Base-by-base conservation (phyloP, 2,329 filamentous ascomycete genomes). In the Aspergillus ochraceoroseus region DNA sequence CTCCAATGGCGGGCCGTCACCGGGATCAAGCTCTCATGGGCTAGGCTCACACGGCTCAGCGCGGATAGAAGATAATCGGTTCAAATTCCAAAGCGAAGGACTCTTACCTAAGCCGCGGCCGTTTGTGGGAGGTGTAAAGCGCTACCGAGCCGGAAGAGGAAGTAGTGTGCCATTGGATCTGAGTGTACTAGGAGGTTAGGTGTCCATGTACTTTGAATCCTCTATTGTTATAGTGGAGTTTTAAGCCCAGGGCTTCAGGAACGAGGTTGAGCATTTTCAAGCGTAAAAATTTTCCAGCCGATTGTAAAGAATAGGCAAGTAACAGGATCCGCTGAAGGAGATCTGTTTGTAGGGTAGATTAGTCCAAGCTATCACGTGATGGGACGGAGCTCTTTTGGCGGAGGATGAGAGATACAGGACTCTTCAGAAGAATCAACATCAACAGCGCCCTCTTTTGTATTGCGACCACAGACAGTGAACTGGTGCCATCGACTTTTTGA, bases 81-180 rank as follows among this genome's bases (percentile, higher is more conserved):
- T 88, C 81, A 84, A 82, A 49, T 98, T 95, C 59, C 84, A 90
- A 54, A 78, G 83, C 32, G 90, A 95, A 55, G 77, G 74, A 23
- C 74, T 85, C 53, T 74, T 96, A 32, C 90, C 92, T 0, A 90
- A 88, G 54, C 90, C 90, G 14, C 76, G 90, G 56, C 80, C 85
- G 1, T 95, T 94, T 58, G 67, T 73, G 1, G 84, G 83, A n/a
- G 80, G 78, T 3, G 68, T 75, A 13, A 88, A 84, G 62, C 80
- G 79, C 61, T 98, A 96, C 65, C 76, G 90, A 48, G 92, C 92
- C 23, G 92, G 92, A 6, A 78, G 90, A 59, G 90, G 88, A 20
- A 95, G 88, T 68, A 95, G 86, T 70, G 89, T 96, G 52, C 92
- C 92, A 19, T 70, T 96, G 54, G 87, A 96, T 70, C 66, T 98